phyloP scores from a whole-genome alignment of 1,284 basidiomycete genomes.

The Ustilago hordei region DNA sequence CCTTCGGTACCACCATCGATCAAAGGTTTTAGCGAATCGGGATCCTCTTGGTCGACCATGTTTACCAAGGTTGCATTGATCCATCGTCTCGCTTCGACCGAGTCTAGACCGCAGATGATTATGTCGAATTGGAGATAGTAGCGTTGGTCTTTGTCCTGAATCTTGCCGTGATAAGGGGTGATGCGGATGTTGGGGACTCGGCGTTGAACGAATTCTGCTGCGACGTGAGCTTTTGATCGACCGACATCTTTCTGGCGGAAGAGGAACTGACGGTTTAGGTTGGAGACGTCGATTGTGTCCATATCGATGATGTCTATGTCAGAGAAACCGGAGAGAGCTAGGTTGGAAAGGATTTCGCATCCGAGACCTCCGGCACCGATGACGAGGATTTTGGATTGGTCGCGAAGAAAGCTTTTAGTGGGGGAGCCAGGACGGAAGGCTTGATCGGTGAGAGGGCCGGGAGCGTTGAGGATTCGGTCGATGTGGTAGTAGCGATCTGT shows the following conservation, averaged over 20 bases:
- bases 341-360: constrained; percentile 68
- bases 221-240: constrained; percentile 89
- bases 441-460: constrained; percentile 72
- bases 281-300: constrained; percentile 99
- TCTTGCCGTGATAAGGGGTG: constrained; percentile 96
- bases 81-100: constrained; percentile 86
- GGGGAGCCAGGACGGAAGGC: constrained; percentile 50
- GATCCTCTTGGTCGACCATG: constrained; percentile 83
- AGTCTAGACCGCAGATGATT: constrained; percentile 97
- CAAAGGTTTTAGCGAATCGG: constrained; percentile 94
- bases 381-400: constrained; percentile 90
- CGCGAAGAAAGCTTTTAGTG: constrained; percentile 88
- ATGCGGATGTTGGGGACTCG: constrained; percentile 93
- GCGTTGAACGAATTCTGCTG: constrained; percentile 86
- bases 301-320: constrained; percentile 99
- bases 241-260: constrained; percentile 94
- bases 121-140: constrained; percentile 98
- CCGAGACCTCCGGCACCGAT: constrained; percentile 75
- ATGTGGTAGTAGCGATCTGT: constrained; percentile 48
- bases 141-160: constrained; percentile 95
- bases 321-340: constrained; percentile 82
- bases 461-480: constrained; percentile 79
- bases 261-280: constrained; percentile 96
- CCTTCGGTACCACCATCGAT: constrained; percentile 99
- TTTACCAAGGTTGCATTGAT: constrained; percentile 97